phyloP scores from a whole-genome alignment of 2,329 filamentous ascomycete genomes.

The Alternaria gansuensis region DNA sequence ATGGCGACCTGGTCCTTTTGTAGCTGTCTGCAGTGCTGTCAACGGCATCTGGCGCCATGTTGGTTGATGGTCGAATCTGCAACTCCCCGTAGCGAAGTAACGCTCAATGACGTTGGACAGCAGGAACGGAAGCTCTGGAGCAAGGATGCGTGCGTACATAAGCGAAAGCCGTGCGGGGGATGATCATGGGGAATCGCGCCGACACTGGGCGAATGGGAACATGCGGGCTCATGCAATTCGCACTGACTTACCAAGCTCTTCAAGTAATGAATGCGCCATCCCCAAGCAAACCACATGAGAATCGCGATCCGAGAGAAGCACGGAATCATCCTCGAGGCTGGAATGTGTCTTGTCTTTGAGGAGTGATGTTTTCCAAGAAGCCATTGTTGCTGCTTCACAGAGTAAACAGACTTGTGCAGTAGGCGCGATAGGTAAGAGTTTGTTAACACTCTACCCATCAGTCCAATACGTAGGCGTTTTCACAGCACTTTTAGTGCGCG shows the following conservation, averaged over 20 bases:
- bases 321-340: neutral
- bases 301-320: neutral
- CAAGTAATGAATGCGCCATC: neutral
- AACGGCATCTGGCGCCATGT: slow-evolving; percentile 8
- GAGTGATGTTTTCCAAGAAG: neutral
- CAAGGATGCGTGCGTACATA: slow-evolving; percentile 16
- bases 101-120: slow-evolving; percentile 27
- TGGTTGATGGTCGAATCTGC: slow-evolving; percentile 2
- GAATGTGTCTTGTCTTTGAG: neutral
- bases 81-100: slow-evolving; percentile 24
- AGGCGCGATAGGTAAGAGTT: neutral
- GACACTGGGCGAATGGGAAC: slow-evolving; percentile 35
- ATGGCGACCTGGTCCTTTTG: slow-evolving; percentile 12
- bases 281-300: neutral
- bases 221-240: slow-evolving; percentile 6
- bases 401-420: neutral
- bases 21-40: slow-evolving; percentile 3
- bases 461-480: neutral
- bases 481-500: neutral
- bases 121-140: slow-evolving; percentile 6
- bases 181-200: slow-evolving; percentile 23
- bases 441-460: neutral
- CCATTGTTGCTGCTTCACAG: neutral
- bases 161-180: slow-evolving; percentile 23
- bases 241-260: slow-evolving; percentile 2